Evolutionary conservation across 345 rosid genomes (phyloP).

Genomic region (Citrus unshiu): DNA sequence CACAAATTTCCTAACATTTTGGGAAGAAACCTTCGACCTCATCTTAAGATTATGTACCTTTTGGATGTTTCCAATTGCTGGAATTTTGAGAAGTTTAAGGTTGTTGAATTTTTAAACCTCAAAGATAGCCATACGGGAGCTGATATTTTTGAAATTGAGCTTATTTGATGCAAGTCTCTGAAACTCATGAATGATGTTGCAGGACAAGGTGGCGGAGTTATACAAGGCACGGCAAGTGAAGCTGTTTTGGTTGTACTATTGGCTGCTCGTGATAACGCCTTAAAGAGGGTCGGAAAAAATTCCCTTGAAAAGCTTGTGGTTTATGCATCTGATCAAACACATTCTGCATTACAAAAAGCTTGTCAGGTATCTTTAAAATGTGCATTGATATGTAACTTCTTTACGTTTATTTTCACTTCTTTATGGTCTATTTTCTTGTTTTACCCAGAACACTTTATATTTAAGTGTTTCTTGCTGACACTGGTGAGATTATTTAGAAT

Average conservation of each 20-base stretch:
- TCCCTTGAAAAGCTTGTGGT: slow-evolving; percentile 73
- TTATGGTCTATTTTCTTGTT: not conserved
- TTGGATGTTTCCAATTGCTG: not conserved
- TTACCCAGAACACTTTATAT: not conserved
- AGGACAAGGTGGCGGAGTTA: slow-evolving; percentile 93
- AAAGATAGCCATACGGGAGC: not conserved
- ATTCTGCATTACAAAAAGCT: slow-evolving; percentile 77
- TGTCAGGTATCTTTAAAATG: slow-evolving; percentile 57
- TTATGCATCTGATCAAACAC: slow-evolving; percentile 87
- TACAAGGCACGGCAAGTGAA: slow-evolving; percentile 95
- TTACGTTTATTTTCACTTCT: too few species aligned
- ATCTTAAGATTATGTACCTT: not conserved
- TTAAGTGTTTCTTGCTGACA: not conserved
- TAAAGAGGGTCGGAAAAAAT: slow-evolving; percentile 51
- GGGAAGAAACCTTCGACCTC: not conserved
- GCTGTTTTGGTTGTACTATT: slow-evolving; percentile 72
- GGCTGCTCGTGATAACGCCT: slow-evolving; percentile 72
- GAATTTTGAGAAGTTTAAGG: not conserved
- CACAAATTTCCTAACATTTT: not conserved
- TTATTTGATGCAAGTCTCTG: not conserved
- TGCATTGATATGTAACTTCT: not conserved
- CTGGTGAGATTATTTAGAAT: not conserved
- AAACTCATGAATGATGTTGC: slow-evolving; percentile 20
- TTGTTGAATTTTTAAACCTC: not conserved
- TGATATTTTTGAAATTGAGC: not conserved